A percentile compares a stretch with the other conserved stretches of the same genome.
Evolutionary conservation across 345 rosid species (phyloP).

Genomic region (Geranium brycei): DNA sequence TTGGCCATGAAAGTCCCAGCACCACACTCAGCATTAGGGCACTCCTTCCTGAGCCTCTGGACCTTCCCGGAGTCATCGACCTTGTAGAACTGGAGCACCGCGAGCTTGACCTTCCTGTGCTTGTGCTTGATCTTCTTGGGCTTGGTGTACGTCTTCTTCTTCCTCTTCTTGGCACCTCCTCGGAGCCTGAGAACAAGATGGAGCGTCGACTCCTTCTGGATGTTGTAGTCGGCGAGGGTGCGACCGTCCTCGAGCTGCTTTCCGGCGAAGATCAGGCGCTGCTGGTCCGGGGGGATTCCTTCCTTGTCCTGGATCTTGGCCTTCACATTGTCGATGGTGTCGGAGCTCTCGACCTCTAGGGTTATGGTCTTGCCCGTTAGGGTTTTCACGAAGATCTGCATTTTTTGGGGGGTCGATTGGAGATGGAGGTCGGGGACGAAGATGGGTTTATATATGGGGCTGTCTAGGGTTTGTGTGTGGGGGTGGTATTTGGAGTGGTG

Average conservation of each 20-base stretch:
- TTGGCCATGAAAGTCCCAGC: conserved; percentile 66
- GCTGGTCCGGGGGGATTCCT: conserved; percentile 56
- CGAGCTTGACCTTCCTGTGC: conserved; percentile 61
- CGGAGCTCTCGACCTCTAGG: conserved; percentile 50
- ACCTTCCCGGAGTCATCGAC: conserved; percentile 51
- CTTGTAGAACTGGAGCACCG: conserved; percentile 49
- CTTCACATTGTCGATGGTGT: conserved; percentile 59
- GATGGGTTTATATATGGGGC: too few relatives aligned
- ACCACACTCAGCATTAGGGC: conserved; percentile 49
- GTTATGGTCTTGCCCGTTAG: conserved; percentile 63
- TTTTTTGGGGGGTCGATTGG: conserved; percentile 11
- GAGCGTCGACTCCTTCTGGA: conserved; percentile 62
- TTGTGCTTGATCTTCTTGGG: conserved; percentile 62
- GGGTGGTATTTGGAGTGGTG: not conserved
- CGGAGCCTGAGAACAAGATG: conserved; percentile 57
- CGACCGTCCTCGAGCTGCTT: conserved; percentile 59
- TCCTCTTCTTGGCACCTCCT: conserved; percentile 63
- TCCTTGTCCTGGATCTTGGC: conserved; percentile 66
- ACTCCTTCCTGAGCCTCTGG: conserved; percentile 57
- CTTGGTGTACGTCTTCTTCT: conserved; percentile 71
- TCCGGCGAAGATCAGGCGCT: conserved; percentile 52
- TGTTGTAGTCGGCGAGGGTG: conserved; percentile 61
- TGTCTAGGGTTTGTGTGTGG: conserved; percentile 10
- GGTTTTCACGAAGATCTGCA: conserved; percentile 76
- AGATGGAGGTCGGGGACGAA: not conserved